phyloP scores from a whole-genome alignment of 768 basidiomycete species.

The Phanerodontia chrysosporium region DNA sequence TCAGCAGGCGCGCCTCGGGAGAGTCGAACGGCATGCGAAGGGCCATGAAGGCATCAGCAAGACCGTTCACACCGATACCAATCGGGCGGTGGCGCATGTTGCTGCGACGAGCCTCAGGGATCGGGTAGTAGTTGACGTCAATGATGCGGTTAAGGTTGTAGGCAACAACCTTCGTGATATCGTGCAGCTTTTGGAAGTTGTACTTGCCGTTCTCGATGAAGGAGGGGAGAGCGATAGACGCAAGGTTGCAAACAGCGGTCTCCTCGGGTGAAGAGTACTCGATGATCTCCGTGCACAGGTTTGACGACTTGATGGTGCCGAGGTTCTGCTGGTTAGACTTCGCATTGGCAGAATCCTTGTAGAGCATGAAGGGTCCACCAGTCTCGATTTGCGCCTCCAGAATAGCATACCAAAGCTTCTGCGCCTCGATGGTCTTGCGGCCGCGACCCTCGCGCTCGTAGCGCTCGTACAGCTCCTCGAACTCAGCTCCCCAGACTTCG shows the following conservation, averaged over 20 bases:
- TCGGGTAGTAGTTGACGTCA: conserved; percentile 93
- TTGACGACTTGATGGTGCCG: conserved; percentile 98
- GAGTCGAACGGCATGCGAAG: conserved; percentile 96
- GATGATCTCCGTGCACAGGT: conserved; percentile 98
- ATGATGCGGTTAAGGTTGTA: conserved; percentile 93
- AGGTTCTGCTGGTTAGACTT: conserved; percentile 99
- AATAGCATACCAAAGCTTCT: conserved; percentile 98
- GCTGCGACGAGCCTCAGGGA: conserved; percentile 84
- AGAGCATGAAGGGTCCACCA: conserved; percentile 98
- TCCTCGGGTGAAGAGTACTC: conserved; percentile 98
- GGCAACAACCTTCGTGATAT: conserved; percentile 88
- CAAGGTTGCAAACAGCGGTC: conserved; percentile 97
- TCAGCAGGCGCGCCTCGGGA: conserved; percentile 77
- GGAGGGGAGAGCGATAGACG: conserved; percentile 91
- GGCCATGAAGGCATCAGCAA: conserved; percentile 98
- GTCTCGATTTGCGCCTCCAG: conserved; percentile 98
- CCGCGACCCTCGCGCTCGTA: conserved; percentile 91
- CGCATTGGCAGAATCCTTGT: conserved; percentile 92
- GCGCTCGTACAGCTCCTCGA: conserved; percentile 77
- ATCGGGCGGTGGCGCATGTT: conserved; percentile 98
- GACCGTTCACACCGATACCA: conserved; percentile 95
- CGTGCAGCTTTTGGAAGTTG: conserved; percentile 94
- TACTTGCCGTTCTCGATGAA: conserved; percentile 81
- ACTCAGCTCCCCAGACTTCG: conserved; percentile 88
- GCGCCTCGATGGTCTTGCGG: conserved; percentile 81